A percentile compares a stretch with the other conserved stretches of the same genome.
Conservation (phyloP, 2,329 filamentous ascomycete genomes). For the Parastagonospora nodorum region DNA sequence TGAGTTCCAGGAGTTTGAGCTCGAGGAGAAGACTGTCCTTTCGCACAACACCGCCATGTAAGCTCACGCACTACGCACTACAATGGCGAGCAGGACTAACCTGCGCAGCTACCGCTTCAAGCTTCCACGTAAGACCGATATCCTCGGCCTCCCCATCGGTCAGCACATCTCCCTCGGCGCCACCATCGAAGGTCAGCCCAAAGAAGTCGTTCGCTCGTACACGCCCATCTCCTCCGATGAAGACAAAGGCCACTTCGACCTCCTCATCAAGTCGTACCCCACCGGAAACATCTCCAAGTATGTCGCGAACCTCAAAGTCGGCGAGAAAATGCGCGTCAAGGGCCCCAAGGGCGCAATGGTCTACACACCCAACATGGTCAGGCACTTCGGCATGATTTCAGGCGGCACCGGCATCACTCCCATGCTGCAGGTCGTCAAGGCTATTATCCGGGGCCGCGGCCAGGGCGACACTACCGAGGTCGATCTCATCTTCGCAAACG, state of each 20-base stretch:
- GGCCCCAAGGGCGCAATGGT: slow-evolving; percentile 98
- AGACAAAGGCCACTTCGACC: slow-evolving; percentile 83
- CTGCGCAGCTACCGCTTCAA: slow-evolving; percentile 80
- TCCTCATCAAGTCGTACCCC: slow-evolving; percentile 97
- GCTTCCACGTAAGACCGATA: slow-evolving; percentile 75
- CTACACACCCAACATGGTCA: slow-evolving; percentile 95
- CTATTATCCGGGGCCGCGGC: slow-evolving; percentile 77
- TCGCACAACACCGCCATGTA: slow-evolving; percentile 98
- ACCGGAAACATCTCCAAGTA: slow-evolving; percentile 97
- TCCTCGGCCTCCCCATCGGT: slow-evolving; percentile 95
- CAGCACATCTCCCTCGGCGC: slow-evolving; percentile 97
- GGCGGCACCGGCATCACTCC: slow-evolving; percentile 97
- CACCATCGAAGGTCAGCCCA: slow-evolving; percentile 50
- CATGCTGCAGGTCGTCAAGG: slow-evolving; percentile 95
- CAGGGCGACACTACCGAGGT: slow-evolving; percentile 85
- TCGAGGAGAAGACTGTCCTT: slow-evolving; percentile 92
- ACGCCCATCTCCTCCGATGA: slow-evolving; percentile 50
- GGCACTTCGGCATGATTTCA: slow-evolving; percentile 96
- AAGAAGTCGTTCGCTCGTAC: slow-evolving; percentile 49
- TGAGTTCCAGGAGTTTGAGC: slow-evolving; percentile 87
- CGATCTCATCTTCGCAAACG: slow-evolving; percentile 92
- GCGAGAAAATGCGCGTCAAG: slow-evolving; percentile 80
- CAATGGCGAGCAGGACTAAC: slow-evolving; percentile 8
- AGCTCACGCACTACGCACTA: slow-evolving; percentile 31
- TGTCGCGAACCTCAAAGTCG: slow-evolving; percentile 80